These are phyloP conservation scores for Chamaenerion angustifolium DNA, from an alignment of 345 rosid genomes.

Conservation along the genomic window DNA sequence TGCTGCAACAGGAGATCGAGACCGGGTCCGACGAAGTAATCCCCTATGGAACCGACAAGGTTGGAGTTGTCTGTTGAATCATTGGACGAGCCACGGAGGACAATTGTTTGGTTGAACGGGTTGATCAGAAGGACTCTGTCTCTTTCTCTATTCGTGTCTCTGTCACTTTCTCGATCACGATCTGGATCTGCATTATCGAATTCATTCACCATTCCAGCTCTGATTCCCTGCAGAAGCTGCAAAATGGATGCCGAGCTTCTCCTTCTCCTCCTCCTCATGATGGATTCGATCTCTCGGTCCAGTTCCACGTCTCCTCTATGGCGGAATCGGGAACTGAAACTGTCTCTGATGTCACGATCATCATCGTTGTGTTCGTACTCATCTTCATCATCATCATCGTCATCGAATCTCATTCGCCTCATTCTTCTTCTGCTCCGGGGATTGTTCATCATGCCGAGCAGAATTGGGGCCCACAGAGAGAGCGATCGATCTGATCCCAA, in stretches of 20 bases:
- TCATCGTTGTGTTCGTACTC: no score
- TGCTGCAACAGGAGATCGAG: constrained; percentile 58
- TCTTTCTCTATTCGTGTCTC: constrained; percentile 13
- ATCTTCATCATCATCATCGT: constrained; percentile 33
- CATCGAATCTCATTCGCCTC: constrained; percentile 35
- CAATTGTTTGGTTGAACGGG: constrained; percentile 30
- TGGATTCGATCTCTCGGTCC: constrained; percentile 56
- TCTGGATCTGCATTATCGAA: constrained; percentile 7
- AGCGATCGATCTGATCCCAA: constrained; percentile 65
- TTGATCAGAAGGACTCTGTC: constrained; percentile 36
- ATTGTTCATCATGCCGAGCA: constrained; percentile 78
- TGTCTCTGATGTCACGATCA: no score
- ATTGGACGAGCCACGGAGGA: constrained; percentile 45
- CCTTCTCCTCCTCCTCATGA: constrained; percentile 35
- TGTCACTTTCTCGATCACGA: constrained; percentile 4
- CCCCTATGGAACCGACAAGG: constrained; percentile 49
- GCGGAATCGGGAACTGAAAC: background rate
- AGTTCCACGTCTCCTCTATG: constrained; percentile 38
- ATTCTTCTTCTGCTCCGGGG: constrained; percentile 42
- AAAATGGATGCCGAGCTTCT: constrained; percentile 63
- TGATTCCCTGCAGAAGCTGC: constrained; percentile 68
- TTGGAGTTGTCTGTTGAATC: constrained; percentile 29
- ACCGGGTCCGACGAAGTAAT: constrained; percentile 72
- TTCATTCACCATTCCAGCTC: constrained; percentile 8
- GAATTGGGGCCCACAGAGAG: constrained; percentile 76